Percentiles rank a stretch among this genome's conserved stretches.
phyloP scores from a whole-genome alignment of 805 yeast species.

The Lipomyces anomalus region DNA sequence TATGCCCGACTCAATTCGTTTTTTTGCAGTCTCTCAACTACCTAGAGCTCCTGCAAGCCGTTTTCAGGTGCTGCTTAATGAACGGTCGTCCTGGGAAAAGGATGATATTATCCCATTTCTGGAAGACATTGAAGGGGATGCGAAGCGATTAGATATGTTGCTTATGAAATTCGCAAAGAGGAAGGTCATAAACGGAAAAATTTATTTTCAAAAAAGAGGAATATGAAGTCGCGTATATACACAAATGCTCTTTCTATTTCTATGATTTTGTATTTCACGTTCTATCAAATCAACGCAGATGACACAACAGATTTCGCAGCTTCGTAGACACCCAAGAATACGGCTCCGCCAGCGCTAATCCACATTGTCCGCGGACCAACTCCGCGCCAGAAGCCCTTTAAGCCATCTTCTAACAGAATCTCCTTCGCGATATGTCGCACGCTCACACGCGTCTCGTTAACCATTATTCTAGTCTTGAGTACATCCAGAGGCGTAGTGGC shows the following conservation, averaged over 20 bases:
- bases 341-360: constrained; percentile 98
- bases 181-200: constrained; percentile 31
- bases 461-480: constrained; percentile 88
- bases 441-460: constrained; percentile 47
- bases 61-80: constrained; percentile 46
- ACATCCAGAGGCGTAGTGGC: constrained; percentile 92
- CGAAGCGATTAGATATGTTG: constrained; percentile 51
- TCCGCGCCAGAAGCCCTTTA: constrained; percentile 67
- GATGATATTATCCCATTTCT: constrained; percentile 60
- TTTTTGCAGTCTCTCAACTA: constrained; percentile 44
- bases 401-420: constrained; percentile 69
- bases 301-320: constrained; percentile 30
- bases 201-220: constrained; percentile 20
- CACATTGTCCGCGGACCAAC: constrained; percentile 94
- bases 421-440: constrained; percentile 44
- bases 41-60: constrained; percentile 46
- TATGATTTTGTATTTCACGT: background rate
- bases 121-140: constrained; percentile 50
- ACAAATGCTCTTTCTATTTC: no score
- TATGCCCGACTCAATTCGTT: constrained; percentile 43
- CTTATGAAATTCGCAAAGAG: constrained; percentile 59
- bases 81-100: constrained; percentile 57
- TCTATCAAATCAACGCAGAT: background rate
- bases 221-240: background rate
- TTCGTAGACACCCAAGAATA: constrained; percentile 92